Conservation (phyloP, 495 filamentous ascomycete species). For the Penicillium taxi region DNA sequence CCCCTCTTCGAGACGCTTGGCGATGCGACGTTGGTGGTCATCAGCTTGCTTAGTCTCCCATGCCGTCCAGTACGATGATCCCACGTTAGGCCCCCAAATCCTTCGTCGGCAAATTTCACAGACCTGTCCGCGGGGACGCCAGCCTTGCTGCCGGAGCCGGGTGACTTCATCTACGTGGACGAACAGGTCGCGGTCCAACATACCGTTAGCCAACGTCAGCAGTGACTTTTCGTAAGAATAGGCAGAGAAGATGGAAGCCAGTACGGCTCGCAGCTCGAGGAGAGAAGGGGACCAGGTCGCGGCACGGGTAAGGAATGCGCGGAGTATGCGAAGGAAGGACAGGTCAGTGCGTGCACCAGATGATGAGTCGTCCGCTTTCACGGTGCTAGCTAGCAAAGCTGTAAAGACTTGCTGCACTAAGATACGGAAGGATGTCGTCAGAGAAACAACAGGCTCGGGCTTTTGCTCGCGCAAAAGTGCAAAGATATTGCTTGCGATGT, state of each 20-base stretch:
- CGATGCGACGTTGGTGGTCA: slow-evolving; percentile 28
- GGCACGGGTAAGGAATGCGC: slow-evolving; percentile 81
- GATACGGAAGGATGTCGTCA: slow-evolving; percentile 58
- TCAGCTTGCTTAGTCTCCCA: slow-evolving; percentile 61
- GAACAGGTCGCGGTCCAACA: slow-evolving; percentile 87
- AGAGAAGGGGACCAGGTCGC: slow-evolving; percentile 75
- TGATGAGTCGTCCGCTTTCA: slow-evolving; percentile 25
- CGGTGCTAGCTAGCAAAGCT: slow-evolving; percentile 66
- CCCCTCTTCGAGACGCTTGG: slow-evolving; percentile 22
- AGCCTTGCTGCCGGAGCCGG: slow-evolving; percentile 72
- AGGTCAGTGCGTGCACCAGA: slow-evolving; percentile 46
- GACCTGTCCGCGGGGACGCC: slow-evolving; percentile 75
- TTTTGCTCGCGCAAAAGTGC: slow-evolving; percentile 25
- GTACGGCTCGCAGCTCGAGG: slow-evolving; percentile 74
- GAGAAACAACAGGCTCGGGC: slow-evolving; percentile 25
- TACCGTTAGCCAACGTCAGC: slow-evolving; percentile 70
- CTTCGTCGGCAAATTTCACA: slow-evolving; percentile 80
- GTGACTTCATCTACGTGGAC: slow-evolving; percentile 70
- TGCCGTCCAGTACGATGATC: slow-evolving; percentile 66
- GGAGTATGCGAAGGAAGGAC: slow-evolving; percentile 82
- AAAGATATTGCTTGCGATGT: slow-evolving; percentile 60
- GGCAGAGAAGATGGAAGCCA: slow-evolving; percentile 84
- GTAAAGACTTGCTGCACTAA: slow-evolving; percentile 89
- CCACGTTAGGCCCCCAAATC: slow-evolving; percentile 84
- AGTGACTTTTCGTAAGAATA: slow-evolving; percentile 91